A percentile compares a stretch with the other conserved stretches of the same genome.
Conservation (phyloP, 176 grass and related monocot genomes). For the Guadua angustifolia region DNA sequence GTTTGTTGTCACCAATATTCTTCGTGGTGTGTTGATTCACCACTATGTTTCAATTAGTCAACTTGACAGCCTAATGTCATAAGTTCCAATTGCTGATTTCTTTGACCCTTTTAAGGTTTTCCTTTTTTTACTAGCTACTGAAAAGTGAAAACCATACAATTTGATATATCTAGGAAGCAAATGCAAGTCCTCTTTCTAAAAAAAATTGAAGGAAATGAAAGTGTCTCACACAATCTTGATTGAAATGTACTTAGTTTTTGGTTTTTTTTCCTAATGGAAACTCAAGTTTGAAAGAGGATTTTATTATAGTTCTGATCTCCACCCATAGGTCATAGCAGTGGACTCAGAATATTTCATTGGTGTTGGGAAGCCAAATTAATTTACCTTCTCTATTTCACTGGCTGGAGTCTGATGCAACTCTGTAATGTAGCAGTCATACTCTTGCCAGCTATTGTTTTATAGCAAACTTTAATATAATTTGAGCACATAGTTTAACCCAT, state of each 20-base stretch:
- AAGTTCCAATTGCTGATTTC: neutral
- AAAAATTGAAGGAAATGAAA: neutral
- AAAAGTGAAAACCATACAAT: neutral
- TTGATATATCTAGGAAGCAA: constrained; percentile 13
- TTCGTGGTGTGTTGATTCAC: neutral
- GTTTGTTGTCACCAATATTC: constrained; percentile 25
- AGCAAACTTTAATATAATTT: neutral
- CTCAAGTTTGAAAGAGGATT: constrained; percentile 9
- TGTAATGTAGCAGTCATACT: neutral
- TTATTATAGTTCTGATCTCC: constrained; percentile 25
- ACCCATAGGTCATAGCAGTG: neutral
- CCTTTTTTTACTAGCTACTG: neutral
- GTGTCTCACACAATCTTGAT: neutral
- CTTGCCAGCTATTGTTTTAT: neutral
- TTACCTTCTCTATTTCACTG: neutral
- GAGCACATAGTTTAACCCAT: neutral
- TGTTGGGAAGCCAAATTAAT: constrained; percentile 5
- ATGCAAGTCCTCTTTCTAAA: neutral
- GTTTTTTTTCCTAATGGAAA: constrained; percentile 20
- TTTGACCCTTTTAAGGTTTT: constrained; percentile 2
- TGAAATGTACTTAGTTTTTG: neutral
- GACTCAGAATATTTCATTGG: neutral
- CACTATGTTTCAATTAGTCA: constrained; percentile 6
- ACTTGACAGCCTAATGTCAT: neutral
- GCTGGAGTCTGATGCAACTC: neutral